Evolutionary conservation across 2,329 filamentous ascomycete species (phyloP).

Genomic region (Amauroascus verrucosus): DNA sequence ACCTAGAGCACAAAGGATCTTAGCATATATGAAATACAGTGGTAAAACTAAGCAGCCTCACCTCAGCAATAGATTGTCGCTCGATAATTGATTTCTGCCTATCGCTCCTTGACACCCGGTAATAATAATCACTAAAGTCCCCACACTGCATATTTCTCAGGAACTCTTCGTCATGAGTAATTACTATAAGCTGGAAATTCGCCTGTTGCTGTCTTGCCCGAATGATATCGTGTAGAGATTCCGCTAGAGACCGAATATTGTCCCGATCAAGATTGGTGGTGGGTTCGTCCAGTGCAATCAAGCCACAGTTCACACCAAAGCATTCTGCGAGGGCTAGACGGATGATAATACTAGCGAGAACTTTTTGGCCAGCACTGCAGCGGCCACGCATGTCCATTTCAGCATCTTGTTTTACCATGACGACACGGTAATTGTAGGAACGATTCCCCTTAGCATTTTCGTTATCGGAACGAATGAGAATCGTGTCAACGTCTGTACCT

Average conservation of each 20-base stretch:
- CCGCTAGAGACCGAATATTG: constrained; percentile 83
- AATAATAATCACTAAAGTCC: constrained; percentile 89
- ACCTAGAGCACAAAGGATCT: constrained; percentile 1
- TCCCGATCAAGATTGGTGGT: constrained; percentile 93
- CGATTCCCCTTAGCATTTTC: constrained; percentile 65
- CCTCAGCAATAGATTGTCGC: constrained; percentile 46
- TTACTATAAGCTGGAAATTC: constrained; percentile 97
- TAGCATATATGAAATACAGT: not conserved
- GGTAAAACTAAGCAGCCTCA: constrained; percentile 22
- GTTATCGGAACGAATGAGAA: constrained; percentile 85
- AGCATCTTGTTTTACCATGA: constrained; percentile 93
- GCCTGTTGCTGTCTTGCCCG: constrained; percentile 68
- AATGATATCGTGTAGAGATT: constrained; percentile 80
- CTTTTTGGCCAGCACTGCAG: constrained; percentile 92
- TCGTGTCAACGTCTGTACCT: constrained; percentile 93
- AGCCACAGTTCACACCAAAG: constrained; percentile 88
- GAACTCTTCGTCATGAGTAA: constrained; percentile 98
- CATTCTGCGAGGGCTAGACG: constrained; percentile 91
- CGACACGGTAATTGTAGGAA: constrained; percentile 92
- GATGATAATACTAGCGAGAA: constrained; percentile 94
- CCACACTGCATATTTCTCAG: constrained; percentile 83
- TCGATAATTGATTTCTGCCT: constrained; percentile 82
- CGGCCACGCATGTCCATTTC: constrained; percentile 99
- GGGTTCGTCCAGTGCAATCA: constrained; percentile 94
- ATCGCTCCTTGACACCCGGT: constrained; percentile 70